Evolutionary conservation across 495 filamentous ascomycete genomes (phyloP), one percentile per base, ranked within the genome.

Genomic region (Xylaria scruposa): DNA sequence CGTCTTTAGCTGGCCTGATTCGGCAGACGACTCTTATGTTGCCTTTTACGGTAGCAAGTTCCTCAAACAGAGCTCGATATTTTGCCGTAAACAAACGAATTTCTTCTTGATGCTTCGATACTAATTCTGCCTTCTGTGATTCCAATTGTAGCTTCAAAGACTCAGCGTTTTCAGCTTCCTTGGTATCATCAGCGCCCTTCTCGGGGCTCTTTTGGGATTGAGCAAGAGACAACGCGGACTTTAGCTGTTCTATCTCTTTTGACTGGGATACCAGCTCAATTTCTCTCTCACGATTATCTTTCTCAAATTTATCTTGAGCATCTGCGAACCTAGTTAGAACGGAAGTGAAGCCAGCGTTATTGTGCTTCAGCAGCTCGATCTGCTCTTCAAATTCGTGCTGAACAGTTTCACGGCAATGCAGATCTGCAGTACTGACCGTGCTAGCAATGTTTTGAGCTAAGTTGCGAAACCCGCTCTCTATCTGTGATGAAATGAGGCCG

Each of bases 1-100:
- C 83, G 49, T 87, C 77, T 46, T 76, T 76, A 8, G 94, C 4
- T 38, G 36, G 84, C 0, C 91, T 82, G 29, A 98, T 94, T 72
- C 96, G 90, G 77, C 93, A 97, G 85, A 98, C 97, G 33, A 98
- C 97, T 8, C 96, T 91, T 73, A 99, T 98, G 74, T 98, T 98
- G 56, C 96, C 96, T 80, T 97, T 97, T 36, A 97, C 85, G 70
- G 96, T 93, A 76, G 97, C 94, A 40, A 97, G 91, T 75, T 95
- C 94, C 77, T 97, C 95, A 83, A 97, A 94, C 9, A 98, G 87
- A 9, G 7, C n/a, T 0, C 65, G 70, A 6, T 26, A 51, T 10
- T 24, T 67, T 1, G n/a, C 33, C 12, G 36, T 29, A n/a, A 64
- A 40, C 12, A 33, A 13, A 47, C 12, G 26, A 42, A 40, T 47